Conservation (phyloP, 78 protist genomes). For the Dictyostelium firmibasis region DNA sequence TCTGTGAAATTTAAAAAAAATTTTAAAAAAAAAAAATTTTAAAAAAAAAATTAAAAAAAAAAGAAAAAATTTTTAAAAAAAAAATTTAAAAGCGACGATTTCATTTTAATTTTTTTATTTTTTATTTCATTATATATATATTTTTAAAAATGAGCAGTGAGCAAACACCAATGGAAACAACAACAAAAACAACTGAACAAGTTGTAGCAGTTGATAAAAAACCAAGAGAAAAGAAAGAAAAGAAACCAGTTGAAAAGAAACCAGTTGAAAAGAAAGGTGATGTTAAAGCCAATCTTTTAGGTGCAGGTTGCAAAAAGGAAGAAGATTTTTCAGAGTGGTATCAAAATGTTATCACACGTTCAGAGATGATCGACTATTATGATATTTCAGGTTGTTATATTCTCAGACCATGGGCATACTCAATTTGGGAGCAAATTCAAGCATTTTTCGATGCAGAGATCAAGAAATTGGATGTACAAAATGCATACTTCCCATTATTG, state of each 20-base stretch:
- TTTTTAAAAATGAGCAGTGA: background rate
- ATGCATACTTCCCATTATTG: constrained; percentile 98
- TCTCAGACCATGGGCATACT: constrained; percentile 94
- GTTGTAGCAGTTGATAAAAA: background rate
- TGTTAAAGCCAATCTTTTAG: constrained; percentile 17
- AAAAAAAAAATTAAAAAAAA: background rate
- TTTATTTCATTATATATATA: background rate
- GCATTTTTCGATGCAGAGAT: constrained; percentile 78
- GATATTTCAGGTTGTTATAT: constrained; percentile 96
- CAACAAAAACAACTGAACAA: background rate
- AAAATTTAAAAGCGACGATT: background rate
- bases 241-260: background rate
- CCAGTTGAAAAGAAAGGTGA: constrained; percentile 4
- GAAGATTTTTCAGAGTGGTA: constrained; percentile 91
- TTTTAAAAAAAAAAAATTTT: background rate
- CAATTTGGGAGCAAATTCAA: constrained; percentile 93
- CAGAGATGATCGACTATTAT: constrained; percentile 96
- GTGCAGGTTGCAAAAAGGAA: constrained; percentile 73
- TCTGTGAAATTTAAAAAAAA: background rate
- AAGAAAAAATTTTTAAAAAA: background rate
- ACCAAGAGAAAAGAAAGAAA: background rate
- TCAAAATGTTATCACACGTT: constrained; percentile 86
- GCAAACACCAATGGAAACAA: background rate
- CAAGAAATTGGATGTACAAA: constrained; percentile 91
- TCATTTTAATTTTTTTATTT: background rate